Conservation (phyloP, 1,284 basidiomycete genomes). For the Puccinia hordei region DNA sequence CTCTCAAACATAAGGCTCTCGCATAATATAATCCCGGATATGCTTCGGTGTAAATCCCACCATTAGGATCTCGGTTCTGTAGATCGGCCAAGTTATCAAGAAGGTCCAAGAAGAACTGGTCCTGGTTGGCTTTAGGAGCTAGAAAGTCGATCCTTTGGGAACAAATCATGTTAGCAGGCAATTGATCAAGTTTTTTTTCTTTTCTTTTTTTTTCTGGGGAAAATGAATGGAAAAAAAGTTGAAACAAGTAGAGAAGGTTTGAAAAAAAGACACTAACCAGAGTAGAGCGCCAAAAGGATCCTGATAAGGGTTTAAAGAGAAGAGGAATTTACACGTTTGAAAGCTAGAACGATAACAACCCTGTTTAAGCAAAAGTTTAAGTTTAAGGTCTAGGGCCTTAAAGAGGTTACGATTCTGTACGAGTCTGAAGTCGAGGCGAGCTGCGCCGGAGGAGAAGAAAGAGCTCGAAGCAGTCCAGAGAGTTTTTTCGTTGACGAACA, state of each 20-base stretch:
- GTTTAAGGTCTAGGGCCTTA: constrained; percentile 61
- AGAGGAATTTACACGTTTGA: constrained; percentile 79
- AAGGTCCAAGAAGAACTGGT: constrained; percentile 52
- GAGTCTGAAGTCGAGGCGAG: constrained; percentile 79
- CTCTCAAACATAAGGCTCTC: constrained; percentile 32
- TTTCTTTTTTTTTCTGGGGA: no score
- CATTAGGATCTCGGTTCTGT: constrained; percentile 23
- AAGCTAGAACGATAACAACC: constrained; percentile 84
- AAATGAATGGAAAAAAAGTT: not conserved
- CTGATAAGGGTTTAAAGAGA: constrained; percentile 61
- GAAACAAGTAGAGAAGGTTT: not conserved
- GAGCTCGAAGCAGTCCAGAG: not conserved
- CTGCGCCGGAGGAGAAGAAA: constrained; percentile 69
- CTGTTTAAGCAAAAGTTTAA: constrained; percentile 67
- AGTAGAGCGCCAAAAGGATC: constrained; percentile 82
- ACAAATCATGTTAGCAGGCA: not conserved
- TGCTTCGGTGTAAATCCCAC: constrained; percentile 31
- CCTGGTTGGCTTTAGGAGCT: constrained; percentile 75
- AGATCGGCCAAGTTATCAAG: constrained; percentile 17
- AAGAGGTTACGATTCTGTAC: constrained; percentile 85
- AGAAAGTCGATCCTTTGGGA: constrained; percentile 67
- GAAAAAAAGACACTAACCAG: constrained; percentile 64
- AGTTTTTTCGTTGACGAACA: constrained; percentile 80
- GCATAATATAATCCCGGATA: constrained; percentile 47
- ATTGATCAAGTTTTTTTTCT: not conserved